Base-by-base conservation (phyloP, 2,329 filamentous ascomycete species). In the Penicillium griseofulvum region DNA sequence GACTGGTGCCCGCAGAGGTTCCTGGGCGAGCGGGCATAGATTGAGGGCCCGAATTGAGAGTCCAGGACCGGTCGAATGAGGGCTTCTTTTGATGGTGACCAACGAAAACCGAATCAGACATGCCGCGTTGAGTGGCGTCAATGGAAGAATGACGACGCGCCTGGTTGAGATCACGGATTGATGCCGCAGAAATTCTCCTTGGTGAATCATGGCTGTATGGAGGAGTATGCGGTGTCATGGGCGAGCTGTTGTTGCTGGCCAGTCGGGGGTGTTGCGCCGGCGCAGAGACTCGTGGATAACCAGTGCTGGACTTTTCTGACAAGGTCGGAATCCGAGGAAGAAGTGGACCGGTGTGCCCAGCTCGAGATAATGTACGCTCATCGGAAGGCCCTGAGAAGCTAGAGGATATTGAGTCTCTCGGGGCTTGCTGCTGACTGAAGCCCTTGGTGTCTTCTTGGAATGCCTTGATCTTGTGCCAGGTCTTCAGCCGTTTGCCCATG, bases 401-500 rank as follows among this genome's bases (percentile, higher is more conserved):
- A 1, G 78, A 75, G 24, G 78, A 76, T 22, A 65, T 54, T 19
- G 71, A 73, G 42, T 68, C 62, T 56, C 70, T 67, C 8, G 58
- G 49, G 29, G 54, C 52, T 17, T 60, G 58, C 44, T 68, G 69
- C 55, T 69, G 76, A 75, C 85, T 66, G 75, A 84, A 74, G 42
- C 82, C 82, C 60, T 83, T 87, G 39, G 94, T 87, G 72, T 97
- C 91, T 67, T 96, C 90, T 70, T 97, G 93, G 60, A 97, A 81
- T 4, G 85, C 80, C 74, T 96, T 96, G 72, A 97, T 92, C 74
- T 94, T 96, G 74, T 97, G 91, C 93, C 93, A 97, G 2, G 92
- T 96, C 73, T 95, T 95, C 58, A 97, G 76, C 58, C 93, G 84
- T 54, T 90, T 84, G 9, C 93, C 93, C 64, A 97, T 92, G 3